Evolutionary conservation across 1,284 basidiomycete genomes (phyloP).

Genomic region (Inonotus obliquus): DNA sequence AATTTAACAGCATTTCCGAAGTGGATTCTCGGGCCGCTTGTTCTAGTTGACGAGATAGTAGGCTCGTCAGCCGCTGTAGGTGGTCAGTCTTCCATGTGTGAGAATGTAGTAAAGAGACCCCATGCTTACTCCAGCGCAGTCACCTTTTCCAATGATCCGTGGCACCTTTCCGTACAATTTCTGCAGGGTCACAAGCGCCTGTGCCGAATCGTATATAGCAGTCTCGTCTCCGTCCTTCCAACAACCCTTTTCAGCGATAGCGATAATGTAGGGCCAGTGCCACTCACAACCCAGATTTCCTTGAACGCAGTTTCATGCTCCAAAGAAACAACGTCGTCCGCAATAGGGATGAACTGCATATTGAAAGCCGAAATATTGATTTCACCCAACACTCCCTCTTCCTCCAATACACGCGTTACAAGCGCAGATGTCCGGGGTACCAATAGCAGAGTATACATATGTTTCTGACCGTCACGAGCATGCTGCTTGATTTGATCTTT

Average conservation of each 20-base stretch:
- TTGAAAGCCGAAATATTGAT: conserved; percentile 83
- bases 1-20: conserved; percentile 36
- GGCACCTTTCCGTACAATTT: conserved; percentile 88
- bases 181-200: conserved; percentile 84
- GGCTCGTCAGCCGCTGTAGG: conserved; percentile 66
- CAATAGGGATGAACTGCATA: conserved; percentile 89
- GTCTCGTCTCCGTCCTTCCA: conserved; percentile 90
- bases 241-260: conserved; percentile 4
- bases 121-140: conserved; percentile 76
- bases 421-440: conserved; percentile 87
- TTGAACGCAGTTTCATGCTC: conserved; percentile 82
- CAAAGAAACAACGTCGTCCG: conserved; percentile 85
- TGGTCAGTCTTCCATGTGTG: background rate
- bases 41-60: conserved; percentile 61
- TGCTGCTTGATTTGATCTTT: conserved; percentile 87
- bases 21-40: conserved; percentile 33
- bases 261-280: background rate
- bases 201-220: conserved; percentile 81
- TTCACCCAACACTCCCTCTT: conserved; percentile 90
- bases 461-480: conserved; percentile 58
- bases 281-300: conserved; percentile 79
- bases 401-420: conserved; percentile 79
- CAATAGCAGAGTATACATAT: conserved; percentile 86
- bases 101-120: conserved; percentile 11
- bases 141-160: conserved; percentile 90